These are phyloP conservation scores for Leccinum idahoense DNA, from an alignment of 1,284 basidiomycete genomes.

Conservation along the genomic window DNA sequence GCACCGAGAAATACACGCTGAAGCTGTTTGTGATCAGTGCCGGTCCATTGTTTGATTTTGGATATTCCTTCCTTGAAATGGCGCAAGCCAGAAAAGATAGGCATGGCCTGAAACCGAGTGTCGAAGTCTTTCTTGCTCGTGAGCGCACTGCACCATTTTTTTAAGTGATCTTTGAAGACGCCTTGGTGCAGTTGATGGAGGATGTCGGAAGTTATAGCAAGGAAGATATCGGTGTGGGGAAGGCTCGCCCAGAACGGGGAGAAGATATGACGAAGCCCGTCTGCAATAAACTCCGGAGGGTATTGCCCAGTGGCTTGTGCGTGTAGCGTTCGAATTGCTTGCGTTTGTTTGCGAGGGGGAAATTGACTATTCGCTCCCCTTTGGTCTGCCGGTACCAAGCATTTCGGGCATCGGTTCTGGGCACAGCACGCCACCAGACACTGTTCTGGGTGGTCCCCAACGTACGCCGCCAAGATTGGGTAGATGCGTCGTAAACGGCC, in stretches of 20 bases:
- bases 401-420: conserved; percentile 18
- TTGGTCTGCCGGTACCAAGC: neutral
- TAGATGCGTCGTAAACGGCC: conserved; percentile 3
- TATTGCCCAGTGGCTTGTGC: neutral
- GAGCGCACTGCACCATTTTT: neutral
- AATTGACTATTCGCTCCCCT: neutral
- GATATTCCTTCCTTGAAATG: conserved; percentile 1
- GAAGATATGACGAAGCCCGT: neutral
- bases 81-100: neutral
- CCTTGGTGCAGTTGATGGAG: neutral
- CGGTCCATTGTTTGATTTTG: neutral
- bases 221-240: neutral
- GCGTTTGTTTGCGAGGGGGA: neutral
- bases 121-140: neutral
- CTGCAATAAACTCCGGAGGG: neutral
- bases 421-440: conserved; percentile 16
- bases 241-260: neutral
- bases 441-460: neutral
- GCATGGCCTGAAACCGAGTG: neutral
- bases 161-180: conserved; percentile 5
- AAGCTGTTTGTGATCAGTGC: neutral
- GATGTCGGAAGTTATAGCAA: neutral
- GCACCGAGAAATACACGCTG: neutral
- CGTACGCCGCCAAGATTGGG: conserved; percentile 17
- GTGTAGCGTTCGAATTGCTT: neutral